phyloP scores from a whole-genome alignment of 176 grass and related monocot species.

The Panicum miliaceum region DNA sequence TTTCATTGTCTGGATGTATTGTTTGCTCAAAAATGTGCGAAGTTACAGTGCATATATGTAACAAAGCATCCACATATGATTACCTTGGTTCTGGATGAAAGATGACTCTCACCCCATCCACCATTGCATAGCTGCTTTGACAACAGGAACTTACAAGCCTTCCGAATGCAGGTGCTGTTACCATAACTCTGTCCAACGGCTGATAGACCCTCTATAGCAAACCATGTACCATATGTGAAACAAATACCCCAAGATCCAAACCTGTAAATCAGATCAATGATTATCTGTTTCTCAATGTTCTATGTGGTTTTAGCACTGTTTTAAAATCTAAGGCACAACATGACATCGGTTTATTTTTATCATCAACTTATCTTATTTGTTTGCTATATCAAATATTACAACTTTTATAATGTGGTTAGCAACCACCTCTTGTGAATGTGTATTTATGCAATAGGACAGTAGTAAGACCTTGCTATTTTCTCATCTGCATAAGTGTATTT shows the following conservation, averaged over 20 bases:
- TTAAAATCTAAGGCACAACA: neutral
- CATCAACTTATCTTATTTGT: neutral
- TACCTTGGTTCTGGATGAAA: slow-evolving; percentile 70
- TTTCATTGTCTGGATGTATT: neutral
- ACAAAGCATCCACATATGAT: slow-evolving; percentile 19
- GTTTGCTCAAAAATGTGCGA: neutral
- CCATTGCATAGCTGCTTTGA: slow-evolving; percentile 64
- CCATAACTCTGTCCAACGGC: slow-evolving; percentile 56
- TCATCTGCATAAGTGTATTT: neutral
- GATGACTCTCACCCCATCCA: slow-evolving; percentile 83
- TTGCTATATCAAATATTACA: slow-evolving; percentile 7
- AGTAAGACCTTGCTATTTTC: slow-evolving; percentile 13
- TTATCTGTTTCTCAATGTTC: slow-evolving; percentile 4
- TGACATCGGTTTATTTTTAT: neutral
- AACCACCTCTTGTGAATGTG: neutral
- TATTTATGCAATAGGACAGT: slow-evolving; percentile 3
- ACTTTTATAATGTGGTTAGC: neutral
- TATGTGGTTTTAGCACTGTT: slow-evolving; percentile 4
- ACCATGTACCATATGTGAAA: slow-evolving; percentile 74
- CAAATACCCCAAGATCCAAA: slow-evolving; percentile 79
- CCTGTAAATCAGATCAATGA: slow-evolving; percentile 40
- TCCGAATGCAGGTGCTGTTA: slow-evolving; percentile 49
- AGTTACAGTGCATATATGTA: neutral
- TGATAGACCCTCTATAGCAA: slow-evolving; percentile 59
- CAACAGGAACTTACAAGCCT: slow-evolving; percentile 68